Conservation (phyloP, 192 early-diverging fungal genomes). For the Coemansia sp. region DNA sequence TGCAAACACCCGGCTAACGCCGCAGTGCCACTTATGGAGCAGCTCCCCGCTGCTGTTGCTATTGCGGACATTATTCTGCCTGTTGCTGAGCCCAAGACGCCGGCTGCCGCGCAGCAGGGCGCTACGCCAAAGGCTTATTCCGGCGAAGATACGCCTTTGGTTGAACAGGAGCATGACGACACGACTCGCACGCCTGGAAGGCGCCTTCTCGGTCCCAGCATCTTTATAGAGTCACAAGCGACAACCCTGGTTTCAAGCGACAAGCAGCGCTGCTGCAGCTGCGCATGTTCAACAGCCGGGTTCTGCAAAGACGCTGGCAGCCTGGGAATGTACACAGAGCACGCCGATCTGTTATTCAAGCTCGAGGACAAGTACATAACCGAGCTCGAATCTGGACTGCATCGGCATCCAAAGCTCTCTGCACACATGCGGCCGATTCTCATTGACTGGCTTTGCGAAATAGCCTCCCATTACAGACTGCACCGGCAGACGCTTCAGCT, state of each 20-base stretch:
- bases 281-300: neutral
- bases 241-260: neutral
- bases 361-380: conserved; percentile 30
- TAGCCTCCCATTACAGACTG: conserved; percentile 53
- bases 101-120: neutral
- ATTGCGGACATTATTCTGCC: too few species aligned
- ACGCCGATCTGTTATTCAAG: conserved; percentile 22
- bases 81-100: neutral
- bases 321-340: conserved; percentile 20
- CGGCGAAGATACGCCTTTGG: neutral
- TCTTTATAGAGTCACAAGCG: neutral
- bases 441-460: conserved; percentile 59
- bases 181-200: neutral
- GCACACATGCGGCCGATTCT: conserved; percentile 57
- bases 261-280: neutral
- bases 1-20: neutral
- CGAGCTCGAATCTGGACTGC: conserved; percentile 26
- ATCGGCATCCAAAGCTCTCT: conserved; percentile 51
- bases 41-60: too few species aligned
- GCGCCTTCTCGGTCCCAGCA: neutral
- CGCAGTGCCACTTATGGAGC: too few species aligned
- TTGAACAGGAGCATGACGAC: neutral
- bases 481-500: conserved; percentile 54
- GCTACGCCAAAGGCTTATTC: neutral
- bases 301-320: neutral